Conservation (phyloP, 225 moss, liverwort and hornwort genomes). For the Pseudisothecium myosuroides region DNA sequence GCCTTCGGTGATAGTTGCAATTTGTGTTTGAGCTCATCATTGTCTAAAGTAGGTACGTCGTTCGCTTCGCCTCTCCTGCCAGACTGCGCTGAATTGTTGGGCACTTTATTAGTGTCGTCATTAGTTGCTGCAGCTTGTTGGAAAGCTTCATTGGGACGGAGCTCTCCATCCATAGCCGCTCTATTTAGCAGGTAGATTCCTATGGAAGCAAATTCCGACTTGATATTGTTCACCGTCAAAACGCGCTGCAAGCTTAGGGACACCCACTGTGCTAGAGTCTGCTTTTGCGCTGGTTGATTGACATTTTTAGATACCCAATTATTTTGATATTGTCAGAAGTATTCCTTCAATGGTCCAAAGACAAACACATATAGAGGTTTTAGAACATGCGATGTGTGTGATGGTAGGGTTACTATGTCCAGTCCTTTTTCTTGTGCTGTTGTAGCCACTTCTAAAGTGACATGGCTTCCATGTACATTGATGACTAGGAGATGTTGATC, state of each 20-base stretch:
- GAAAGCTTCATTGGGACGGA: no score
- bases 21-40: no score
- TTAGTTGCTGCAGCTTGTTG: no score
- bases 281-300: not conserved
- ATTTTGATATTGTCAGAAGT: not conserved
- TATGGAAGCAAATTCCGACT: not conserved
- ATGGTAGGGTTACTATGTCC: not conserved
- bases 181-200: not conserved
- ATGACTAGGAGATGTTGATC: not conserved
- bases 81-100: no score
- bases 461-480: not conserved
- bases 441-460: not conserved
- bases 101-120: fast-evolving
- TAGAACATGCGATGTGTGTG: not conserved
- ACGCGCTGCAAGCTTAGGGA: not conserved
- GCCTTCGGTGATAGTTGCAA: no score
- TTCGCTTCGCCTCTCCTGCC: no score
- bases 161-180: fast-evolving
- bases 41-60: no score
- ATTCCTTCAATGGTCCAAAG: not conserved
- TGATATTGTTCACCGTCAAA: not conserved
- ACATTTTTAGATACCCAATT: not conserved
- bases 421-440: not conserved
- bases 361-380: not conserved
- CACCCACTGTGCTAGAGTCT: not conserved